Evolutionary conservation across 345 rosid genomes (phyloP), one percentile per base, ranked within the genome.

Genomic region (Camelina neglecta): DNA sequence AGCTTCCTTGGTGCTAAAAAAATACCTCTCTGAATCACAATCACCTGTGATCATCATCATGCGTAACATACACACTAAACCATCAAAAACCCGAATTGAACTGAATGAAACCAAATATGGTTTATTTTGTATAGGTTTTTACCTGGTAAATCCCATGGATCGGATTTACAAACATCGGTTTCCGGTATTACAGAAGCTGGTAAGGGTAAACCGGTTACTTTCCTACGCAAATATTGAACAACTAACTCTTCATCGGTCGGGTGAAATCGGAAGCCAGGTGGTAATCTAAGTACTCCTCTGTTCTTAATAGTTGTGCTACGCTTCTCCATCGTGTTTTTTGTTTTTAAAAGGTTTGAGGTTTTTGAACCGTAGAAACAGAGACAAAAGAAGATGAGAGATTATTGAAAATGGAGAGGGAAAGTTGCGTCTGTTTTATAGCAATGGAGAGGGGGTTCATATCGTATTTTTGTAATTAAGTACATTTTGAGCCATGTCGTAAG

Each of bases 101-200:
- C 21, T 18, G 21, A 33, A 29, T 3, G 0, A 44, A 29, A 33
- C n/a, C 1, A 5, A 39, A 24, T 10, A 2, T 15, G 26, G 6
- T 11, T 26, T 26, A 26, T 26, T 26, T 1, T 70, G 0, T 11
- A 26, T 29, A 41, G 9, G 6, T 36, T 63, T 21, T 36, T 63
- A 93, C 98, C 98, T 72, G 97, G 98, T 74, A 94, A 85, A 59
- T 94, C 95, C 97, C 98, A 94, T 53, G 98, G 97, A 78, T 92
- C 95, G 41, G 95, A 80, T 79, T 85, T 90, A 85, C 95, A 94
- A 10, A 90, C 93, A 78, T 94, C 96, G 7, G 89, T 88, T 78
- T 94, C 97, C 16, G 92, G 95, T 55, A 94, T 94, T 26, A 94
- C 83, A 11, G 92, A 87, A 74, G 97, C 93, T 20, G 97, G 96